phyloP scores from a whole-genome alignment of 2,329 filamentous ascomycete species.

The Sporothrix curviconia region DNA sequence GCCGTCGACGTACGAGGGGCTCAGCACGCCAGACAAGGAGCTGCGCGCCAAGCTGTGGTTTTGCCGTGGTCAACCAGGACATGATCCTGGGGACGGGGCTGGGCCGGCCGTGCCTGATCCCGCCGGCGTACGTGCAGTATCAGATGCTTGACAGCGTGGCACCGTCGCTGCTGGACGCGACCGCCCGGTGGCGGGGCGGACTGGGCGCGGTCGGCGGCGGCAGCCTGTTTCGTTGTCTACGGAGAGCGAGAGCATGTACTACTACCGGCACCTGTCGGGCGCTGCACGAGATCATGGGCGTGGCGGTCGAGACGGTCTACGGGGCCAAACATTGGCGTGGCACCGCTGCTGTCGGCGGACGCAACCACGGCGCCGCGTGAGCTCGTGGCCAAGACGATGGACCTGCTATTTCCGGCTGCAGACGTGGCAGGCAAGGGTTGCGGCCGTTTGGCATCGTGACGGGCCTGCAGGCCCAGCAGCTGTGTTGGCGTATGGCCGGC shows the following conservation, averaged over 20 bases:
- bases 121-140: constrained; percentile 11
- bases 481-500: constrained; percentile 5
- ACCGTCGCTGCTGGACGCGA: neutral
- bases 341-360: neutral
- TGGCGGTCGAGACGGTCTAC: constrained; percentile 14
- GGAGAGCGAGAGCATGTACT: constrained; percentile 4
- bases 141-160: constrained; percentile 8
- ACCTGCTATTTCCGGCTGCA: constrained; percentile 14
- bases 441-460: constrained; percentile 12
- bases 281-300: constrained; percentile 14
- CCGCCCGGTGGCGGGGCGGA: too few species aligned
- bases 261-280: constrained; percentile 13
- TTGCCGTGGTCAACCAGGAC: constrained; percentile 27
- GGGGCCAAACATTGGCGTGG: constrained; percentile 17
- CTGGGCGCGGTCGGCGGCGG: too few species aligned
- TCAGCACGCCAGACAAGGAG: constrained; percentile 22
- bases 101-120: constrained; percentile 21
- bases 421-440: constrained; percentile 12
- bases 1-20: constrained; percentile 23
- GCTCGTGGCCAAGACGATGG: constrained; percentile 13
- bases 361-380: neutral
- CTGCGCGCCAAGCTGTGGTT: constrained; percentile 27
- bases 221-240: too few species aligned
- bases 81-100: constrained; percentile 22
- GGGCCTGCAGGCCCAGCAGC: neutral